These are phyloP conservation scores for Phaeoacremonium minimum DNA, from an alignment of 2,329 filamentous ascomycete species.

Conservation along the genomic window DNA sequence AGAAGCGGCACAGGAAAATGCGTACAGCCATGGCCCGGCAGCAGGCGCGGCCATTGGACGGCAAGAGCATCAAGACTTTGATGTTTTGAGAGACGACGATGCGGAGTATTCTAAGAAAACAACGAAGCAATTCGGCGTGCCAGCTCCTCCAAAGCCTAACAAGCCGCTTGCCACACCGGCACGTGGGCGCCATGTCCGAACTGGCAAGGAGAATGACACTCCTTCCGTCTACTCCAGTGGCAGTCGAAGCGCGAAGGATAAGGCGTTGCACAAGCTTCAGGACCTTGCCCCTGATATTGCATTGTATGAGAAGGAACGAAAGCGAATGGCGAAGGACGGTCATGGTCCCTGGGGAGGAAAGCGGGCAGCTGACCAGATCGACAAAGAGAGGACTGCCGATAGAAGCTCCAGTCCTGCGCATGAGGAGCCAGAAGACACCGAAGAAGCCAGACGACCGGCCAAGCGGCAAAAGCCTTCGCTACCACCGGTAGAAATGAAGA, in stretches of 20 bases:
- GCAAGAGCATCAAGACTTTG: slow-evolving; percentile 31
- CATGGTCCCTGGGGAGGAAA: slow-evolving; percentile 57
- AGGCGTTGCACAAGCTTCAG: slow-evolving; percentile 73
- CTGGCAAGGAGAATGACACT: slow-evolving; percentile 79
- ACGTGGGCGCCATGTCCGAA: slow-evolving; percentile 40
- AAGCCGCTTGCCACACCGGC: slow-evolving; percentile 30
- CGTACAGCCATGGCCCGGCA: slow-evolving; percentile 39
- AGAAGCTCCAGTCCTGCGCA: slow-evolving; percentile 32
- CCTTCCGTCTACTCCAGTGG: slow-evolving; percentile 64
- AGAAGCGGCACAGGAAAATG: slow-evolving; percentile 46
- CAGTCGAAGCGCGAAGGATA: slow-evolving; percentile 83
- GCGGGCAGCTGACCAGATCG: slow-evolving; percentile 53
- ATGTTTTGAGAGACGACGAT: slow-evolving; percentile 38
- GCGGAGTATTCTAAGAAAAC: slow-evolving; percentile 26
- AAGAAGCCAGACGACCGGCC: slow-evolving; percentile 38
- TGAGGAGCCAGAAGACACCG: slow-evolving; percentile 20
- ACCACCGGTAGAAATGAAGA: slow-evolving; percentile 64
- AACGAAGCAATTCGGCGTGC: slow-evolving; percentile 23
- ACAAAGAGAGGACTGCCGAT: slow-evolving; percentile 37
- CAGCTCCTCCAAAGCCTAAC: slow-evolving; percentile 15
- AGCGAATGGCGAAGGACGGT: slow-evolving; percentile 54
- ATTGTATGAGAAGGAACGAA: slow-evolving; percentile 89
- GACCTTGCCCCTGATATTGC: slow-evolving; percentile 79
- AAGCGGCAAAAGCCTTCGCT: slow-evolving; percentile 61
- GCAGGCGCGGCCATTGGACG: slow-evolving; percentile 41